Base-by-base conservation (phyloP, 2,329 filamentous ascomycete genomes). In the Sporothrix luriei region DNA sequence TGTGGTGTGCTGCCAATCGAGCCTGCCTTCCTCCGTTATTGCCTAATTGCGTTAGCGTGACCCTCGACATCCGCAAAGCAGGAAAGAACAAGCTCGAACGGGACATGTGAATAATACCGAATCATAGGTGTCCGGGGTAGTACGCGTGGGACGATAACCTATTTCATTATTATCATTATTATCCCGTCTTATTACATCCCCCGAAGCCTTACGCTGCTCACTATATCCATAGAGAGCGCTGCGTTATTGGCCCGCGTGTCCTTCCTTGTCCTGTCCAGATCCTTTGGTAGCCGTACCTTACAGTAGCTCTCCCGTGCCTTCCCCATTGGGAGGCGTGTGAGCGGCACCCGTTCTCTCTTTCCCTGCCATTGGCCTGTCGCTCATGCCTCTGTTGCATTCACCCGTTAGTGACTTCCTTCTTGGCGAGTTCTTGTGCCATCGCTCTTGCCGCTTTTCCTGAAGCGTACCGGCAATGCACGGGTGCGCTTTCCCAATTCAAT, bases 231-330 rank as follows among this genome's bases (percentile, higher is more conserved):
- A 43, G 14, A 61, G 24, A 13, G 43, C 43, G 43, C 7, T 49
- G 43, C 16, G 21, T 65, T 65, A 49, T 65, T 65, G 61, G 61
- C 49, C 61, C 40, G 61, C 61, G 43, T 65, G 61, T 21, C 62
- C 26, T 40, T 40, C 38, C 38, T 13, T 65, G 46, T 52, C 26
- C 46, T 26, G 29, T 40, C 38, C 10, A 16, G 46, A 24, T 38
- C 19, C 10, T 49, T 33, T 65, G 26, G 26, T 38, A 38, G 46
- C 51, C 19, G 66, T 59, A 68, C 66, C 52, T 68, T 51, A 40
- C 66, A 68, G 66, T 38, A 59, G 52, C 54, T 59, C 46, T 61
- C 67, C 43, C 55, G 55, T 29, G 43, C 55, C 46, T 68, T 55
- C 55, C 67, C 43, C 24, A 33, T 7, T 9, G 11, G 7, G 33